phyloP scores from a whole-genome alignment of 345 rosid species.

The Linum lewisii region DNA sequence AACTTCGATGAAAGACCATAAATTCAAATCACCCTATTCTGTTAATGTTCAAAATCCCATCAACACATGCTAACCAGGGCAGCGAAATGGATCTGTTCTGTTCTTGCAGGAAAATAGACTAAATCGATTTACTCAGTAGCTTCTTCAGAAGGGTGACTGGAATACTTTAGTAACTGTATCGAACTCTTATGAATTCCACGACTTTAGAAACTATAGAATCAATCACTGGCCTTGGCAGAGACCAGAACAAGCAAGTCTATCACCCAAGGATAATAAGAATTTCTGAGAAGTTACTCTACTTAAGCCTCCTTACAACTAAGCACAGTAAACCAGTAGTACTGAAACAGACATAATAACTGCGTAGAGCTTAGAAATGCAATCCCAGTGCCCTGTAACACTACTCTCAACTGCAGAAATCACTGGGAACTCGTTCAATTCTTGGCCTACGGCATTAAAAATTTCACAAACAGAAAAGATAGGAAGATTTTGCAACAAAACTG shows the following conservation, averaged over 20 bases:
- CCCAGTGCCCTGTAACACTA: neutral
- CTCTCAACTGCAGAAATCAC: neutral
- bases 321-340: too few relatives aligned
- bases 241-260: neutral
- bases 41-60: neutral
- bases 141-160: neutral
- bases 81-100: neutral
- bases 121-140: neutral
- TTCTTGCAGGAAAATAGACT: neutral
- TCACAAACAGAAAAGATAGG: neutral
- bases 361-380: neutral
- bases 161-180: neutral
- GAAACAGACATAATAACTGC: neutral
- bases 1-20: neutral
- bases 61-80: neutral
- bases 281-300: neutral
- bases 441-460: too few relatives aligned
- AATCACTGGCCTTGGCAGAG: neutral
- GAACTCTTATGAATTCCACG: neutral
- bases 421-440: neutral
- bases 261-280: neutral
- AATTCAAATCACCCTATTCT: neutral
- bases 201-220: neutral
- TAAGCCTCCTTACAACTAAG: neutral
- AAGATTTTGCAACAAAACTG: conserved; percentile 7